phyloP scores from a whole-genome alignment of 768 basidiomycete species.

The Phylloporus sp. region DNA sequence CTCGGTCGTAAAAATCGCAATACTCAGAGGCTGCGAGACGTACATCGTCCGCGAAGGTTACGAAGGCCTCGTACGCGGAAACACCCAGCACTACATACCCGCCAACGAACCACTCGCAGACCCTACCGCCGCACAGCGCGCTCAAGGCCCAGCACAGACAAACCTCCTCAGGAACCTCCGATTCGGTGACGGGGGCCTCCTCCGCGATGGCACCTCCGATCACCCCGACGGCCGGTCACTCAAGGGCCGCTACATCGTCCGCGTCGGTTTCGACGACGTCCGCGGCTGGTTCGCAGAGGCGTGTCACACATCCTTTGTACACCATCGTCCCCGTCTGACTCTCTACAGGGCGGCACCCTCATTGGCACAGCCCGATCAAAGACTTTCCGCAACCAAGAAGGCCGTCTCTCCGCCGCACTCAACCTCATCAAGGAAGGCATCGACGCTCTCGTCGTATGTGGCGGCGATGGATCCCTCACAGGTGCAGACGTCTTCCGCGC shows the following conservation, averaged over 20 bases:
- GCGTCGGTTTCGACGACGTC: slow-evolving; percentile 98
- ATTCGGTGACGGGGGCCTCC: slow-evolving; percentile 73
- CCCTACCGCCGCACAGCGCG: slow-evolving; percentile 14
- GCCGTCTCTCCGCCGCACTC: slow-evolving; percentile 79
- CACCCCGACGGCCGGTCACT: slow-evolving; percentile 61
- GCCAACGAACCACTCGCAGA: slow-evolving; percentile 29
- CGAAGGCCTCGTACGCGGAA: slow-evolving; percentile 96
- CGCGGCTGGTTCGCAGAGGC: slow-evolving; percentile 91
- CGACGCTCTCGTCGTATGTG: slow-evolving; percentile 94
- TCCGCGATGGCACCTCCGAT: slow-evolving; percentile 81
- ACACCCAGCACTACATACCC: slow-evolving; percentile 31
- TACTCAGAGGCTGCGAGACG: slow-evolving; percentile 91
- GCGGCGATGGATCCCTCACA: slow-evolving; percentile 94
- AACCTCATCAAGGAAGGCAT: slow-evolving; percentile 97
- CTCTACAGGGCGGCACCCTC: slow-evolving; percentile 78
- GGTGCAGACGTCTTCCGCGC: slow-evolving; percentile 91
- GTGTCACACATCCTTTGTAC: slow-evolving; percentile 17
- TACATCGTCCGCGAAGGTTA: slow-evolving; percentile 98
- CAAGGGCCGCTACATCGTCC: slow-evolving; percentile 88
- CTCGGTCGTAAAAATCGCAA: slow-evolving; percentile 87
- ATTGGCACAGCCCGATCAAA: slow-evolving; percentile 90
- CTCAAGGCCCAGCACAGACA: slow-evolving; percentile 22
- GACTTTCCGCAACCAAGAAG: slow-evolving; percentile 81
- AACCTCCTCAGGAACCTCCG: slow-evolving; percentile 67
- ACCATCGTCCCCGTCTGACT: not conserved